phyloP scores from a whole-genome alignment of 495 filamentous ascomycete genomes.

The Pyrenula massariospora region DNA sequence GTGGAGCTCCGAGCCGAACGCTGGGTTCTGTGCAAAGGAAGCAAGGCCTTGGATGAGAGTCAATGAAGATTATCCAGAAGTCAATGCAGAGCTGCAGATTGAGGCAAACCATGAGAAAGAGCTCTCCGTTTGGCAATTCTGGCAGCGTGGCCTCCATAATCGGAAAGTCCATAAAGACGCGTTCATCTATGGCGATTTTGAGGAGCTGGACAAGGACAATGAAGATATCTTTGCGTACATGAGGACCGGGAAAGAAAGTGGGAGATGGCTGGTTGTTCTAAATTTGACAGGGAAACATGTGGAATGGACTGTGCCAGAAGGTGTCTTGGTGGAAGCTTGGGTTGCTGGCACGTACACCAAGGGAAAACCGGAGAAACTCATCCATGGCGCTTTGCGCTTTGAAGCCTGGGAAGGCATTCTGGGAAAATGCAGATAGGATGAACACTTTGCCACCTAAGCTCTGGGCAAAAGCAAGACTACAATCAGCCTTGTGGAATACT shows the following conservation, averaged over 20 bases:
- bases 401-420: neutral
- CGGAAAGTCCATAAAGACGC: constrained; percentile 27
- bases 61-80: constrained; percentile 31
- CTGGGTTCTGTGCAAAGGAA: constrained; percentile 30
- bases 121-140: constrained; percentile 28
- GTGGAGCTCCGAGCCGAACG: constrained; percentile 35
- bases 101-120: constrained; percentile 5
- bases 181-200: constrained; percentile 33
- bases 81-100: constrained; percentile 34
- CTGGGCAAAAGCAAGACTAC: too few relatives aligned
- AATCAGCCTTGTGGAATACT: too few relatives aligned
- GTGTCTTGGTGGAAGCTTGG: constrained; percentile 23
- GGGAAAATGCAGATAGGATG: neutral
- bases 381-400: neutral
- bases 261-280: constrained; percentile 24
- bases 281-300: constrained; percentile 27
- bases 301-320: constrained; percentile 20
- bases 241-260: constrained; percentile 12
- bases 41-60: constrained; percentile 41
- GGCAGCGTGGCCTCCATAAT: constrained; percentile 23
- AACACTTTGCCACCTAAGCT: too few relatives aligned
- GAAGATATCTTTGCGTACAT: constrained; percentile 27
- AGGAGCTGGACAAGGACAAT: constrained; percentile 19
- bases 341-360: constrained; percentile 24
- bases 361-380: constrained; percentile 10